These are phyloP conservation scores for Colletotrichum noveboracense DNA, from an alignment of 2,329 filamentous ascomycete species.

Conservation along the genomic window DNA sequence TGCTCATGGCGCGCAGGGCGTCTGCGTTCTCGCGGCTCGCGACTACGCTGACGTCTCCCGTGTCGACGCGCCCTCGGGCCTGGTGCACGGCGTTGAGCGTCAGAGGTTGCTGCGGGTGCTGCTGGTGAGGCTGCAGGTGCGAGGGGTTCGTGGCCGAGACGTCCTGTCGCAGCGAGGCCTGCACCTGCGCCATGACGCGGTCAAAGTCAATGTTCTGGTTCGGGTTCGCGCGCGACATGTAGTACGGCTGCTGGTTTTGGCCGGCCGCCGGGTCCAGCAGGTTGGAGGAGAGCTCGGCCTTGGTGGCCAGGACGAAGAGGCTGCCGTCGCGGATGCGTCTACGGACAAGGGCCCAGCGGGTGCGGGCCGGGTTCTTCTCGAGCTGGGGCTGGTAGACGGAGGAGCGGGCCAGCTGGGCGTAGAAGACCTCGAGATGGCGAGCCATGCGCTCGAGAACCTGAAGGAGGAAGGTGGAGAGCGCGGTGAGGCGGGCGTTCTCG, in stretches of 20 bases:
- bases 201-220: conserved; percentile 49
- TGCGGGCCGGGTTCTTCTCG: conserved; percentile 57
- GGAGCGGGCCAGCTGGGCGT: conserved; percentile 52
- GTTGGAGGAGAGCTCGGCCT: conserved; percentile 34
- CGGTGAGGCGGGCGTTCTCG: conserved; percentile 41
- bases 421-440: conserved; percentile 55
- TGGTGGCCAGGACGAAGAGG: conserved; percentile 53
- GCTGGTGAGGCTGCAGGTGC: conserved; percentile 26
- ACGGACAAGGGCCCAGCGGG: conserved; percentile 55
- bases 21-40: conserved; percentile 45
- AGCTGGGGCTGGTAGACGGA: conserved; percentile 56
- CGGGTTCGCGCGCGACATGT: conserved; percentile 26
- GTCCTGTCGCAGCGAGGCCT: conserved; percentile 32
- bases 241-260: conserved; percentile 30
- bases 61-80: conserved; percentile 35
- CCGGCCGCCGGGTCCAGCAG: conserved; percentile 26
- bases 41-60: conserved; percentile 39
- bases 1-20: conserved; percentile 50
- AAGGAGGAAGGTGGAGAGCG: conserved; percentile 51
- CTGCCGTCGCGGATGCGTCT: conserved; percentile 54
- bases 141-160: conserved; percentile 12
- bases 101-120: conserved; percentile 29
- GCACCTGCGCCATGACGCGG: conserved; percentile 47
- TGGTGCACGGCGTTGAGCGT: conserved; percentile 49
- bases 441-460: conserved; percentile 59